These are phyloP conservation scores for Elongisporangium anandrum DNA, from an alignment of 352 stramenopile genomes.

Conservation along the genomic window DNA sequence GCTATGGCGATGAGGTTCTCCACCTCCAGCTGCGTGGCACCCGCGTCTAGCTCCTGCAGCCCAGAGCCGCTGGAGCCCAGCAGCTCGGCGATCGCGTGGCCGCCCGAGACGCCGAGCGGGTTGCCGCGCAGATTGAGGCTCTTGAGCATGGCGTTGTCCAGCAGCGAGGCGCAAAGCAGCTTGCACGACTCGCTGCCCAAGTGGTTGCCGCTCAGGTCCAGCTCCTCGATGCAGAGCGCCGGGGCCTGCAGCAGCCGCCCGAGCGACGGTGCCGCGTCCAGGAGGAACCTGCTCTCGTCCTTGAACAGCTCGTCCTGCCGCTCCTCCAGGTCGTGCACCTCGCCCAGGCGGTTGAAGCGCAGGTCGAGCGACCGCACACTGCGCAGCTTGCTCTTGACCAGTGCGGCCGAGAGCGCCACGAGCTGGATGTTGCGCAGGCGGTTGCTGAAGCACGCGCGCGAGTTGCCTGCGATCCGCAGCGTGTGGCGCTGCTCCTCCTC, in stretches of 20 bases:
- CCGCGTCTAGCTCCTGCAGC: constrained; percentile 47
- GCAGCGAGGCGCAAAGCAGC: constrained; percentile 48
- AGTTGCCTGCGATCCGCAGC: constrained; percentile 51
- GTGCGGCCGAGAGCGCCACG: constrained; percentile 36
- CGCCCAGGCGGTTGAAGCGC: constrained; percentile 48
- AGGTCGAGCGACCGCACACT: constrained; percentile 44
- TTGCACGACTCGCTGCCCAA: constrained; percentile 53
- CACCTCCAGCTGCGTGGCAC: constrained; percentile 48
- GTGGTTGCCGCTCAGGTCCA: constrained; percentile 57
- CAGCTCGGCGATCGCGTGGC: constrained; percentile 45
- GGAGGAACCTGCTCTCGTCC: constrained; percentile 33
- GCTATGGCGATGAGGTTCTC: constrained; percentile 70
- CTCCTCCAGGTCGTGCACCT: constrained; percentile 13
- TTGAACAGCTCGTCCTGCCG: constrained; percentile 12
- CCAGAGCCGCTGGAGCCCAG: constrained; percentile 23
- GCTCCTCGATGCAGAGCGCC: constrained; percentile 45
- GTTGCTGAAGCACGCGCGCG: constrained; percentile 48
- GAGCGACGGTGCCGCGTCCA: constrained; percentile 44
- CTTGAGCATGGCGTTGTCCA: constrained; percentile 27
- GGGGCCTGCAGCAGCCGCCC: constrained; percentile 41
- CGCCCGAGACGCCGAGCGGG: constrained; percentile 39
- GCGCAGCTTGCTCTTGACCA: constrained; percentile 44
- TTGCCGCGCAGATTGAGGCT: constrained; percentile 49
- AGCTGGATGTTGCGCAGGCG: constrained; percentile 67
- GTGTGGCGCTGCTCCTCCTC: constrained; percentile 3